Conservation (phyloP, 2,329 filamentous ascomycete genomes). For the Metarhizium album region DNA sequence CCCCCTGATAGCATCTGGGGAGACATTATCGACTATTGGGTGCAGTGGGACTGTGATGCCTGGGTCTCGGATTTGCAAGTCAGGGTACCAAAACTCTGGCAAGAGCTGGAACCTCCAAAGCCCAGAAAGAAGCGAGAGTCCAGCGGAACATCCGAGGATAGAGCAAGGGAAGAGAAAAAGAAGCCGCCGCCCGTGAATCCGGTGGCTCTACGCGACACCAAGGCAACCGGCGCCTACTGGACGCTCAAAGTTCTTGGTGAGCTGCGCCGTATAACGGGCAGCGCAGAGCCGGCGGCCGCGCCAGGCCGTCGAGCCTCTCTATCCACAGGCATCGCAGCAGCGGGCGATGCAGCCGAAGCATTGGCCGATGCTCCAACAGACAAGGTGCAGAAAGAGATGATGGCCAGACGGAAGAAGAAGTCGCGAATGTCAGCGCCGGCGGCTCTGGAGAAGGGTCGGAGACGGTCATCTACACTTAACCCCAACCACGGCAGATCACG, state of each 20-base stretch:
- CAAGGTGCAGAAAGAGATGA: slow-evolving; percentile 8
- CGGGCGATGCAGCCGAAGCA: background rate
- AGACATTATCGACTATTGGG: slow-evolving; percentile 63
- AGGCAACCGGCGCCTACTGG: slow-evolving; percentile 33
- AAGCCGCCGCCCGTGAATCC: slow-evolving; percentile 28
- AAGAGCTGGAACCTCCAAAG: slow-evolving; percentile 37
- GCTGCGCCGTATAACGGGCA: slow-evolving; percentile 26
- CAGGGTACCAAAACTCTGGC: slow-evolving; percentile 50
- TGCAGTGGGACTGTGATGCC: slow-evolving; percentile 64
- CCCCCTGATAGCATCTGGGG: slow-evolving; percentile 63
- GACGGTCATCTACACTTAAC: slow-evolving; percentile 23
- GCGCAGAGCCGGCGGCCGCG: slow-evolving; percentile 1
- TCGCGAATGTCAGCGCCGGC: slow-evolving; percentile 31
- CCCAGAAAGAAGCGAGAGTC: slow-evolving; percentile 26
- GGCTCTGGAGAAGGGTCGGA: slow-evolving; percentile 19
- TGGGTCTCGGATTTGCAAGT: slow-evolving; percentile 56
- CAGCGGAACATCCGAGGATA: slow-evolving; percentile 13
- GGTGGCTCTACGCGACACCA: slow-evolving; percentile 34
- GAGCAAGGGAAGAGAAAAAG: slow-evolving; percentile 17
- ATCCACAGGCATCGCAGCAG: slow-evolving; percentile 4
- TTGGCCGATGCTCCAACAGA: background rate
- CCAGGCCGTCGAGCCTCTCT: slow-evolving; percentile 11
- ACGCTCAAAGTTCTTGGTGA: slow-evolving; percentile 30
- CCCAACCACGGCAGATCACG: slow-evolving; percentile 24
- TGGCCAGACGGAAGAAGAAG: slow-evolving; percentile 20